phyloP scores from a whole-genome alignment of 495 filamentous ascomycete genomes.

The Evansstolkia leycettana region DNA sequence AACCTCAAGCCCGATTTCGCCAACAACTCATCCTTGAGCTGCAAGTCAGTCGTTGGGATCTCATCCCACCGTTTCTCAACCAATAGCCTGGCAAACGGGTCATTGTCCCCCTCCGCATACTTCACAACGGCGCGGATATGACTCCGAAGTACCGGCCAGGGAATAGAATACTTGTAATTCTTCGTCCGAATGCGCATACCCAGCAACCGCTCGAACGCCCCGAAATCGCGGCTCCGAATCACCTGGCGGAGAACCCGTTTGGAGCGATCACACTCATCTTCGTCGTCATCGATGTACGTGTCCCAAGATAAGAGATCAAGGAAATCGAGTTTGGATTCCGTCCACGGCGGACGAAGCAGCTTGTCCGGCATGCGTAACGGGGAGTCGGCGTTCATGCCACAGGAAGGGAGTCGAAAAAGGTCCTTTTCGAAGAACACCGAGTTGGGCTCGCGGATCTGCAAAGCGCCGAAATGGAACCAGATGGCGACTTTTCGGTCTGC shows the following conservation, averaged over 20 bases:
- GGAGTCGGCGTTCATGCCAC: constrained; percentile 4
- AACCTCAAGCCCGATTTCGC: not conserved
- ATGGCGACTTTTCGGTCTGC: constrained; percentile 11
- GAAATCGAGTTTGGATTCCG: constrained; percentile 26
- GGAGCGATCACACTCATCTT: constrained; percentile 6
- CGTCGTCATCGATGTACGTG: constrained; percentile 26
- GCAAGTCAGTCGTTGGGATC: constrained; percentile 12
- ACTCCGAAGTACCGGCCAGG: constrained; percentile 18
- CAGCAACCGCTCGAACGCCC: constrained; percentile 21
- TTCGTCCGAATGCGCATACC: constrained; percentile 14
- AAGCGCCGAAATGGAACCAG: constrained; percentile 26
- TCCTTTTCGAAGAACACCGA: constrained; percentile 16
- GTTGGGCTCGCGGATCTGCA: constrained; percentile 17
- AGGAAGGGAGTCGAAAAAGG: constrained; percentile 21
- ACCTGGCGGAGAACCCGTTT: constrained; percentile 15
- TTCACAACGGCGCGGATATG: constrained; percentile 18
- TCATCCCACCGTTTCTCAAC: constrained; percentile 22
- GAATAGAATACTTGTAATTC: constrained; percentile 17
- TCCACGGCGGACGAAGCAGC: constrained; percentile 32
- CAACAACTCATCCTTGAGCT: constrained; percentile 13
- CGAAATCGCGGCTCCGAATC: constrained; percentile 22
- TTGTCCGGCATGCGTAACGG: constrained; percentile 27
- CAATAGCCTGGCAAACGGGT: constrained; percentile 24
- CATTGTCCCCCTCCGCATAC: constrained; percentile 12
- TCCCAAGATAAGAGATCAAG: constrained; percentile 20